phyloP scores from a whole-genome alignment of 2,329 filamentous ascomycete species.

The Xylaria sp. region DNA sequence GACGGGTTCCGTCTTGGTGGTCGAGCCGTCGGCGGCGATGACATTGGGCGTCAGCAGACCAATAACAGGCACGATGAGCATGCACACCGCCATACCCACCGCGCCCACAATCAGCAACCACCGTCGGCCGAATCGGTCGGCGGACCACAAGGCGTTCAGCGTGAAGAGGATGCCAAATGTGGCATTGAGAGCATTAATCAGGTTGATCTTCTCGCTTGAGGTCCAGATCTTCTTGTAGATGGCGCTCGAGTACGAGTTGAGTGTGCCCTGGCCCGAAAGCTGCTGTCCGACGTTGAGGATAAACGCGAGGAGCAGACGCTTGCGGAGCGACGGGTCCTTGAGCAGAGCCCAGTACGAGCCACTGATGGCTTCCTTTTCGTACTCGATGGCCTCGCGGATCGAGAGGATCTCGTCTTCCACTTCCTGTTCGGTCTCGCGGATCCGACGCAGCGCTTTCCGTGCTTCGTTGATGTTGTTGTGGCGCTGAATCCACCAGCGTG shows the following conservation, averaged over 20 bases:
- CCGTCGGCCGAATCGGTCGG: constrained; percentile 73
- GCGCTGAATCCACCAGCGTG: constrained; percentile 70
- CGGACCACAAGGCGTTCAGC: constrained; percentile 74
- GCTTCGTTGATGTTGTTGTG: constrained; percentile 66
- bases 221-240: constrained; percentile 76
- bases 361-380: constrained; percentile 72
- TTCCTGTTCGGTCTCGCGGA: constrained; percentile 68
- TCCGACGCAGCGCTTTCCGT: constrained; percentile 59
- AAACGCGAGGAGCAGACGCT: constrained; percentile 68
- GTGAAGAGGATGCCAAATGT: constrained; percentile 77
- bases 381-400: constrained; percentile 72
- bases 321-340: constrained; percentile 71
- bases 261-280: constrained; percentile 72
- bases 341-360: constrained; percentile 68
- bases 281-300: constrained; percentile 74
- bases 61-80: constrained; percentile 65
- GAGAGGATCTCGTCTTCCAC: constrained; percentile 69
- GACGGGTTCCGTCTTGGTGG: constrained; percentile 60
- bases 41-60: constrained; percentile 58
- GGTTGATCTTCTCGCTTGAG: constrained; percentile 62
- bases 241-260: constrained; percentile 75
- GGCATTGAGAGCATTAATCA: constrained; percentile 77
- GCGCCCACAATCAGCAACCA: constrained; percentile 72
- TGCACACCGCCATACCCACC: constrained; percentile 71
- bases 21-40: constrained; percentile 46